Evolutionary conservation across 306 rosid species (phyloP).

Genomic region (Boehmeria nivea): DNA sequence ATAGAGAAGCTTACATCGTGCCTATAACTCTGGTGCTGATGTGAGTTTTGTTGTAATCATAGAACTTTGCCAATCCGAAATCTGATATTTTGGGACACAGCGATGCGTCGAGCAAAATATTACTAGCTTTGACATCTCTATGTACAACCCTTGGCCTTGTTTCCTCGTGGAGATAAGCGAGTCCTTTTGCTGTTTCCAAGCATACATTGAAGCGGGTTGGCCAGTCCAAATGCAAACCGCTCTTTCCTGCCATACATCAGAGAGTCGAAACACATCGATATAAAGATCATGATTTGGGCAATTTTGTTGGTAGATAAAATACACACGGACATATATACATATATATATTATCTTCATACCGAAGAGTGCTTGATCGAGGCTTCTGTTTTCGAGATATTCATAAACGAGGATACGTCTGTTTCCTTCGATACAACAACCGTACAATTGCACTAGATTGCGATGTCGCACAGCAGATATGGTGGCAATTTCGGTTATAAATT

Average conservation of each 20-base stretch:
- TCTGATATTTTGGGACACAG: slow-evolving; percentile 28
- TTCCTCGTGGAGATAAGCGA: slow-evolving; percentile 35
- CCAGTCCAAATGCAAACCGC: slow-evolving; percentile 22
- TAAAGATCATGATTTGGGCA: not conserved
- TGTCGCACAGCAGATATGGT: slow-evolving; percentile 27
- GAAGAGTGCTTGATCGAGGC: slow-evolving; percentile 31
- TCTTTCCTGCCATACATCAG: slow-evolving; percentile 12
- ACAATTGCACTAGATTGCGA: slow-evolving; percentile 29
- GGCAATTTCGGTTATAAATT: slow-evolving; percentile 30
- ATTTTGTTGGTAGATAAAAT: not conserved
- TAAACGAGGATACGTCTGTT: slow-evolving; percentile 25
- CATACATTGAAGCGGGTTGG: slow-evolving; percentile 22
- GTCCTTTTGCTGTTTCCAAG: slow-evolving; percentile 29
- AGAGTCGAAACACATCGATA: not conserved
- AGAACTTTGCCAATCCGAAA: slow-evolving; percentile 35
- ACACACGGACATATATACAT: not conserved
- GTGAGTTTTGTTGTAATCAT: slow-evolving; percentile 32
- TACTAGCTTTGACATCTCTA: slow-evolving; percentile 31
- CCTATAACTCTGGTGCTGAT: slow-evolving; percentile 35
- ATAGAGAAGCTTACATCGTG: slow-evolving; percentile 21
- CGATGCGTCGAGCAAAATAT: slow-evolving; percentile 26
- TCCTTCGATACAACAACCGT: slow-evolving; percentile 33
- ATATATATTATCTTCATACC: not conserved
- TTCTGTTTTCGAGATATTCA: slow-evolving; percentile 27
- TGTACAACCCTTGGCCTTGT: slow-evolving; percentile 24